Evolutionary conservation across 106 monocot species (phyloP).

Genomic region (Allium cepa): DNA sequence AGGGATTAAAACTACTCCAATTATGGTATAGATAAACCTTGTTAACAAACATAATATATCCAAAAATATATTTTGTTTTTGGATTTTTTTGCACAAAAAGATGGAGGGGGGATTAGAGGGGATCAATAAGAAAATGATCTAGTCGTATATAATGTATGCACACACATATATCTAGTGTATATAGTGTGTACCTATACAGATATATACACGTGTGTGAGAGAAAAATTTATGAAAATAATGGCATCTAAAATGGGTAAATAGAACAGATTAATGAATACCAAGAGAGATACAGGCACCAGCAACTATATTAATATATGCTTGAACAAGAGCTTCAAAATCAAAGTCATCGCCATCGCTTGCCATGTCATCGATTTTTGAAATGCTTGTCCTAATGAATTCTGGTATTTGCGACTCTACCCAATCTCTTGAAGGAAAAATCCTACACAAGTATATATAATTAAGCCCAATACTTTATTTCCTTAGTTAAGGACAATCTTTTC

Average conservation of each 20-base stretch:
- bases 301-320: conserved; percentile 88
- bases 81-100: too few species aligned
- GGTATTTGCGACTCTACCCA: conserved; percentile 92
- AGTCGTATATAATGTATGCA: too few species aligned
- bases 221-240: not conserved
- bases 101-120: too few species aligned
- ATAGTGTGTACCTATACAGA: too few species aligned
- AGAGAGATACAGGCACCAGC: conserved; percentile 80
- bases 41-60: too few species aligned
- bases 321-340: conserved; percentile 68
- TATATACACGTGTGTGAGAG: too few species aligned
- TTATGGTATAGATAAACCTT: too few species aligned
- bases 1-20: too few species aligned
- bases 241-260: not conserved
- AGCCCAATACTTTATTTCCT: not conserved
- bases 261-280: conserved; percentile 40
- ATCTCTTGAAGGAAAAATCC: conserved; percentile 60
- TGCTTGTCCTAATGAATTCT: conserved; percentile 47
- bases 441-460: conserved; percentile 15
- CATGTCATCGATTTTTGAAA: conserved; percentile 34
- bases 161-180: too few species aligned
- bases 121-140: too few species aligned
- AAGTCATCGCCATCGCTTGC: conserved; percentile 50
- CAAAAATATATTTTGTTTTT: too few species aligned
- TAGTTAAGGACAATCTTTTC: not conserved